Evolutionary conservation across 2,329 filamentous ascomycete genomes (phyloP).

Genomic region (Bipolaris victoriae): DNA sequence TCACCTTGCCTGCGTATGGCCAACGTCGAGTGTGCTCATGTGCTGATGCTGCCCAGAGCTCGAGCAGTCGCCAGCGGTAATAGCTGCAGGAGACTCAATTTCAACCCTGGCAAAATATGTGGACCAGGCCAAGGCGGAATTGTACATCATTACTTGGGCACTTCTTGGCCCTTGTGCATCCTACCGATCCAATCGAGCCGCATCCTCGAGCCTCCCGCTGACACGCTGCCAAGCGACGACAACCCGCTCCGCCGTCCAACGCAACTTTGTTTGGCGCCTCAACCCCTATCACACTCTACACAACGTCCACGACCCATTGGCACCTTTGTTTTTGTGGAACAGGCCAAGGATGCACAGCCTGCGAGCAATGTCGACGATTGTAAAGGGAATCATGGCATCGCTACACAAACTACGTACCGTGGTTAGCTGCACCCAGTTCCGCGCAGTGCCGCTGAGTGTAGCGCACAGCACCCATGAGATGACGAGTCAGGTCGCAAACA

Average conservation of each 20-base stretch:
- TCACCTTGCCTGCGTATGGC: slow-evolving; percentile 6
- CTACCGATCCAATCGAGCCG: slow-evolving; percentile 28
- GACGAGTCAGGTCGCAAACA: slow-evolving; percentile 7
- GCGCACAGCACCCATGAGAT: slow-evolving; percentile 17
- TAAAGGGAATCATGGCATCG: slow-evolving; percentile 15
- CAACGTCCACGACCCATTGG: neutral
- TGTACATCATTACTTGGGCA: slow-evolving; percentile 20
- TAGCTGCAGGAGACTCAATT: slow-evolving; percentile 29
- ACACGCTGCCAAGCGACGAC: slow-evolving; percentile 24
- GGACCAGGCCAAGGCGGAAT: slow-evolving; percentile 33
- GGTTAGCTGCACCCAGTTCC: slow-evolving; percentile 17
- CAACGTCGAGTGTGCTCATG: slow-evolving; percentile 11
- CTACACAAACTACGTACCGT: slow-evolving; percentile 21
- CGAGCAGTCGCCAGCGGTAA: slow-evolving; percentile 32
- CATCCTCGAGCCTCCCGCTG: slow-evolving; percentile 24
- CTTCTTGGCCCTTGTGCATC: slow-evolving; percentile 28
- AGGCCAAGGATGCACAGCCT: slow-evolving; percentile 15
- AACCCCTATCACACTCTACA: slow-evolving; percentile 23
- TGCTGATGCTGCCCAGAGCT: slow-evolving; percentile 26
- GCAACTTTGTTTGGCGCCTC: slow-evolving; percentile 18
- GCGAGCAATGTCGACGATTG: slow-evolving; percentile 14
- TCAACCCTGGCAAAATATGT: slow-evolving; percentile 25
- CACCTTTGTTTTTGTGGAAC: slow-evolving; percentile 23
- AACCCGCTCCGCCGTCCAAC: slow-evolving; percentile 33
- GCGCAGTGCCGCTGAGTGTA: slow-evolving; percentile 17